phyloP scores from a whole-genome alignment of 2,329 filamentous ascomycete species.

The Aspergillus uvarum region DNA sequence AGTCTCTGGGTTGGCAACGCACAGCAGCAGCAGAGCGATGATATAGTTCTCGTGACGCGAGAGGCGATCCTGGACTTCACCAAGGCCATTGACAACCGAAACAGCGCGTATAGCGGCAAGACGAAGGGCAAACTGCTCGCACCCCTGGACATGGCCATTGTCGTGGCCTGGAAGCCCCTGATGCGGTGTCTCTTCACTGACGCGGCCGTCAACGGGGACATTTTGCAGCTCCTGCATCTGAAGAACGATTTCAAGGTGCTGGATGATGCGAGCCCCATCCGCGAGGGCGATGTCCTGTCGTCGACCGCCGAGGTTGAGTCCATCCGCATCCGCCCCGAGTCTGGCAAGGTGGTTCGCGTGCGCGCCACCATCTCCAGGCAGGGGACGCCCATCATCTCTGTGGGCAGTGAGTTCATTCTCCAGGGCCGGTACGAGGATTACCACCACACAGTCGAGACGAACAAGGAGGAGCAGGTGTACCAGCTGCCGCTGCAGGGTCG shows the following conservation, averaged over 20 bases:
- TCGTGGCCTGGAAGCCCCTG: constrained; percentile 7
- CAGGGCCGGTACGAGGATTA: constrained; percentile 1
- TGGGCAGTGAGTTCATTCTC: constrained; percentile 5
- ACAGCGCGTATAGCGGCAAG: background rate
- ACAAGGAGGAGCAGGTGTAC: background rate
- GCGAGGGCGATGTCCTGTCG: constrained; percentile 1
- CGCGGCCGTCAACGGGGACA: background rate
- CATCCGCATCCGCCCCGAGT: background rate
- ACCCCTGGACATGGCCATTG: constrained; percentile 6
- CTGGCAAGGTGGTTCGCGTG: constrained; percentile 1
- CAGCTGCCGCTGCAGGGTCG: background rate
- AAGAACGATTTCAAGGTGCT: background rate
- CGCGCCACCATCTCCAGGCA: background rate
- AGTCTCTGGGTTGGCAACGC: background rate
- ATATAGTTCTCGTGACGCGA: background rate
- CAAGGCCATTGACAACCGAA: background rate
- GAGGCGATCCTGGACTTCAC: background rate
- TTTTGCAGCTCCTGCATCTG: constrained; percentile 8
- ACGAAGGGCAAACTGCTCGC: background rate
- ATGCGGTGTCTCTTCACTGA: background rate
- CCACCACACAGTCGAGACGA: background rate
- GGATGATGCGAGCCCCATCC: background rate
- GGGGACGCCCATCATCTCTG: background rate
- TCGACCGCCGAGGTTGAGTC: background rate
- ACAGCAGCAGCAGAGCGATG: background rate